These are phyloP conservation scores for Penicillium italicum DNA, from an alignment of 2,329 filamentous ascomycete species.

Conservation along the genomic window DNA sequence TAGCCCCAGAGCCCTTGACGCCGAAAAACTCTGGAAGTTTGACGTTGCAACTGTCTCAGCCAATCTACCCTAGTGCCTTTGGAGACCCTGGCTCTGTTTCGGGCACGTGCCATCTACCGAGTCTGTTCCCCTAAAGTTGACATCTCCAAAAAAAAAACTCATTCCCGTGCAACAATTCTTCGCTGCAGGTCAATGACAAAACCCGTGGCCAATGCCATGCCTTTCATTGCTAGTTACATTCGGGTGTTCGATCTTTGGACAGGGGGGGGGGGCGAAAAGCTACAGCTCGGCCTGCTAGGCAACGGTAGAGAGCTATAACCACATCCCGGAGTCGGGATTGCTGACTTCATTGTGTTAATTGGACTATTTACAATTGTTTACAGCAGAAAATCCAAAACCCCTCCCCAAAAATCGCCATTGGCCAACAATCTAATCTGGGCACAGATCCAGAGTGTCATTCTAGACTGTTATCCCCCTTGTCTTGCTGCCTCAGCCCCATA, in stretches of 20 bases:
- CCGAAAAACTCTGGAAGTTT: not conserved
- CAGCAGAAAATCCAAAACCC: not conserved
- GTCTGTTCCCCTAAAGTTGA: not conserved
- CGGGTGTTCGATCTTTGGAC: slow-evolving; percentile 11
- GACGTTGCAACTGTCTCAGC: slow-evolving; percentile 16
- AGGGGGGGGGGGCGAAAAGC: slow-evolving; percentile 9
- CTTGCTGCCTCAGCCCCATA: slow-evolving; percentile 12
- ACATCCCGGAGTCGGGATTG: slow-evolving; percentile 8
- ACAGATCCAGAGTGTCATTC: slow-evolving; percentile 12
- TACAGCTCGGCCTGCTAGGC: not conserved
- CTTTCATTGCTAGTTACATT: slow-evolving; percentile 16
- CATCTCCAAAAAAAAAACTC: slow-evolving; percentile 3
- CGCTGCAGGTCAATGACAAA: slow-evolving; percentile 7
- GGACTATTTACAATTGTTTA: slow-evolving; percentile 5
- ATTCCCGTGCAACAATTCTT: slow-evolving; percentile 3
- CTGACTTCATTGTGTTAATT: not conserved
- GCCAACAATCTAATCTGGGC: slow-evolving; percentile 1
- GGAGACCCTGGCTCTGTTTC: slow-evolving; percentile 4
- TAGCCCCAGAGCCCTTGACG: slow-evolving; percentile 6
- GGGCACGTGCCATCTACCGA: slow-evolving; percentile 20
- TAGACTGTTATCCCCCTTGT: slow-evolving; percentile 12
- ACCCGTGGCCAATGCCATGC: slow-evolving; percentile 9
- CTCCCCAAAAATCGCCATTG: slow-evolving; percentile 4
- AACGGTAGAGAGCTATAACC: slow-evolving; percentile 6
- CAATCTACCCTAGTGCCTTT: not conserved